Evolutionary conservation across 306 rosid species (phyloP), one percentile per base, ranked within the genome.

Genomic region (Rubus idaeus): DNA sequence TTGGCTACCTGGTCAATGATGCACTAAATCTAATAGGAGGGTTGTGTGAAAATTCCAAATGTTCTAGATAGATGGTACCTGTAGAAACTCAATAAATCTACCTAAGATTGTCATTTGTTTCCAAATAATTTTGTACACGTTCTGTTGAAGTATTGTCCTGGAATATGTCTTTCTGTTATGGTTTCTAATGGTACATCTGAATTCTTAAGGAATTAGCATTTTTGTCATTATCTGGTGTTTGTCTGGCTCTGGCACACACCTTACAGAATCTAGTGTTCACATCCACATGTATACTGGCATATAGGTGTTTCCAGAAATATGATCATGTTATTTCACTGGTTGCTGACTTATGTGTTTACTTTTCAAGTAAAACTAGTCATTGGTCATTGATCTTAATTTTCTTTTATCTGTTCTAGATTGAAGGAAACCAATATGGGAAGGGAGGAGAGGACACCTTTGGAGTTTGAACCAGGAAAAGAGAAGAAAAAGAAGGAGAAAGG

Each of bases 381-480:
- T 30, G 2, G 35, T 26, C 5, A 30, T 5, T 21, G 39, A 14
- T 64, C 26, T 65, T 30, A 30, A 0, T 4, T 13, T 39, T 6
- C 0, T 8, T 65, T 18, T 39, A 2, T 4, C 35, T 39, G 69
- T 64, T 4, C 51, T 3, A 66, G 71, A 17, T 44, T 8, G 44
- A 40, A 56, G 41, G 37, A 56, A 20, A 73, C 40, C 4, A 2
- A 56, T 56, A 57, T 41, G 50, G 35, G 50, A 55, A 56, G 4
- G 18, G 49, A 44, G 37, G 50, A 49, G n/a, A 42, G 7, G n/a
- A 74, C 6, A 16, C 44, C 45, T 21, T 74, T 44, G 55, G 56
- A 40, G 49, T 45, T 60, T 45, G 77, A 66, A 66, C 50, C 51
- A n/a, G 42, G 71, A 42, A 66, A 66, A 66, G 71, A 66, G 45